Evolutionary conservation across 2,329 filamentous ascomycete species (phyloP).

Genomic region (Xylariaceae sp.): DNA sequence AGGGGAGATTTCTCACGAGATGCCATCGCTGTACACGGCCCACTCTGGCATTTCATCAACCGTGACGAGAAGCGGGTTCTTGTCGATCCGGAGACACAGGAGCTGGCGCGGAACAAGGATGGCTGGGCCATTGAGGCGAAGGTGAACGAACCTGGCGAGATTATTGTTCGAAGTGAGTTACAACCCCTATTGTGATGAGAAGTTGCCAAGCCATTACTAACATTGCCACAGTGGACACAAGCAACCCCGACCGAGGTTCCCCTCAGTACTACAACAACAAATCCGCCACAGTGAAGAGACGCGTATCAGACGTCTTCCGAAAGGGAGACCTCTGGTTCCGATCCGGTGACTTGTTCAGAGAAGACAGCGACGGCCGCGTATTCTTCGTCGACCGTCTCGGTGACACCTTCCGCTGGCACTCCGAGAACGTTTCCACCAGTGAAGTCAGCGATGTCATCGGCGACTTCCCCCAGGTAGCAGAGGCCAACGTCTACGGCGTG

Average conservation of each 20-base stretch:
- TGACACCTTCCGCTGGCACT: conserved; percentile 65
- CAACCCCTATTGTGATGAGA: background rate
- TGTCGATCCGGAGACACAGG: conserved; percentile 63
- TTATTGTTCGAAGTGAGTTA: conserved; percentile 52
- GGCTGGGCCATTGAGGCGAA: conserved; percentile 61
- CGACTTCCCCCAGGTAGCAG: conserved; percentile 36
- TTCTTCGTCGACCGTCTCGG: conserved; percentile 65
- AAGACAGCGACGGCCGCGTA: conserved; percentile 57
- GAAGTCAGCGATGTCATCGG: conserved; percentile 40
- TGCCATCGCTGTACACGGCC: conserved; percentile 64
- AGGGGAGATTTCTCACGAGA: conserved; percentile 56
- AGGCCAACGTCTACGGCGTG: conserved; percentile 42
- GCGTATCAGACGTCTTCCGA: conserved; percentile 55
- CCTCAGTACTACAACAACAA: conserved; percentile 57
- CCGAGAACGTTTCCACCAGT: conserved; percentile 42
- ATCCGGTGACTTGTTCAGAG: conserved; percentile 59
- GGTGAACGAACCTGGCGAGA: conserved; percentile 61
- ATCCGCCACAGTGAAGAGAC: conserved; percentile 59
- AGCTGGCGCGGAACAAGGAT: conserved; percentile 57
- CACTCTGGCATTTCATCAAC: conserved; percentile 49
- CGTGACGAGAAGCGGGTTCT: conserved; percentile 59
- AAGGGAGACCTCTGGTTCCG: conserved; percentile 65
- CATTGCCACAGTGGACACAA: conserved; percentile 26
- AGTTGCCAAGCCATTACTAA: background rate
- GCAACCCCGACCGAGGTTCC: conserved; percentile 50